Conservation (phyloP, 345 rosid genomes). For the Diplotaxis tenuifolia region DNA sequence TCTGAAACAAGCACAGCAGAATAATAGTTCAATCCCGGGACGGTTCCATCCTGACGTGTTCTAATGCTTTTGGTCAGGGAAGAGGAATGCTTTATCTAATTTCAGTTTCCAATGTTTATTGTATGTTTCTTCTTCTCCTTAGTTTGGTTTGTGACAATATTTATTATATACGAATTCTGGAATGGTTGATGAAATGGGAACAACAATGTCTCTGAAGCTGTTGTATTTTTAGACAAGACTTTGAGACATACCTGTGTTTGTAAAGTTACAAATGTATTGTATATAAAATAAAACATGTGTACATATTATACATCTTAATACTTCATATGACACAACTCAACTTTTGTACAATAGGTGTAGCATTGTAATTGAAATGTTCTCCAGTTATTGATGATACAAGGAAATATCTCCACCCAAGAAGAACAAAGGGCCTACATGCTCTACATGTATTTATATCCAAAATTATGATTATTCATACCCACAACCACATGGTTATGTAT, state of each 20-base stretch:
- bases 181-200: neutral
- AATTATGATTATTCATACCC: neutral
- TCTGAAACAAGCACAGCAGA: constrained; percentile 56
- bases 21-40: constrained; percentile 52
- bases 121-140: constrained; percentile 4
- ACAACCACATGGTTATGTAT: constrained; percentile 10
- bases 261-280: neutral
- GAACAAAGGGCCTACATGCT: neutral
- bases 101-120: constrained; percentile 21
- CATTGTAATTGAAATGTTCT: too few relatives aligned
- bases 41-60: constrained; percentile 81
- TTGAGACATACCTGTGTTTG: neutral
- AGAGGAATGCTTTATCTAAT: neutral
- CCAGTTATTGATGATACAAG: too few relatives aligned
- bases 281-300: neutral
- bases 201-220: neutral
- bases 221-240: neutral
- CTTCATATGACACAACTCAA: too few relatives aligned
- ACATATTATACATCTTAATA: neutral
- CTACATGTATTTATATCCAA: neutral
- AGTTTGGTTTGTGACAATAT: constrained; percentile 11
- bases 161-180: constrained; percentile 1
- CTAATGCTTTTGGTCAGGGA: constrained; percentile 29
- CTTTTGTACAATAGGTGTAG: too few relatives aligned
- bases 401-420: too few relatives aligned